These are phyloP conservation scores for Wickerhamomyces queroliae DNA, from an alignment of 805 yeast genomes.

Conservation along the genomic window DNA sequence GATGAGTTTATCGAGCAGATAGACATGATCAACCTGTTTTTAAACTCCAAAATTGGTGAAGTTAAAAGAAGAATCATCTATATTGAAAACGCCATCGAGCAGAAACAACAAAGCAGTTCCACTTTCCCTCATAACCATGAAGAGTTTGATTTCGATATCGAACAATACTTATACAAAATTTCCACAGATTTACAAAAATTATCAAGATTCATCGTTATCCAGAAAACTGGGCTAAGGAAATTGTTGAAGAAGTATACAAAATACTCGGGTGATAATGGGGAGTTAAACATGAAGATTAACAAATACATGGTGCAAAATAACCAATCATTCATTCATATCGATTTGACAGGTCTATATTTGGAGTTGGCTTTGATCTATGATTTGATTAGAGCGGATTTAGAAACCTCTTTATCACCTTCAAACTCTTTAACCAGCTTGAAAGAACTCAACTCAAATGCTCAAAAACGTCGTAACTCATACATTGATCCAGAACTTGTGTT, in stretches of 20 bases:
- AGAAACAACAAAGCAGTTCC: background rate
- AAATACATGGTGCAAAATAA: slow-evolving; percentile 34
- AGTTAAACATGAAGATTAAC: slow-evolving; percentile 22
- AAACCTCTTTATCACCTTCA: background rate
- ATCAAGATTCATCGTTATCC: slow-evolving; percentile 66
- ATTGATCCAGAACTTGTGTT: slow-evolving; percentile 11
- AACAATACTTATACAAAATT: slow-evolving; percentile 33
- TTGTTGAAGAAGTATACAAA: slow-evolving; percentile 63
- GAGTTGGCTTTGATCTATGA: slow-evolving; percentile 53
- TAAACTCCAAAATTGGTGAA: slow-evolving; percentile 64
- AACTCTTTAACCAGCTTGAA: background rate
- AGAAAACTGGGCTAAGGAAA: slow-evolving; percentile 68
- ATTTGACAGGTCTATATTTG: slow-evolving; percentile 54
- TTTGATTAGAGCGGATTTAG: slow-evolving; percentile 28
- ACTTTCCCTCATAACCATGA: slow-evolving; percentile 2
- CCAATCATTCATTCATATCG: slow-evolving; percentile 54
- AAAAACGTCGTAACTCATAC: slow-evolving; percentile 9
- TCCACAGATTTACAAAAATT: slow-evolving; percentile 54
- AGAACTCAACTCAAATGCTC: background rate
- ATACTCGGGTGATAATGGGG: slow-evolving; percentile 31
- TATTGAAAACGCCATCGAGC: slow-evolving; percentile 31
- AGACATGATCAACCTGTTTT: slow-evolving; percentile 53
- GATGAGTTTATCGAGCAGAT: slow-evolving; percentile 51
- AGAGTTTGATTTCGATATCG: slow-evolving; percentile 16
- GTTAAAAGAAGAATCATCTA: slow-evolving; percentile 43